phyloP scores from a whole-genome alignment of 148 eudicot species.

The Persicaria tinctoria region DNA sequence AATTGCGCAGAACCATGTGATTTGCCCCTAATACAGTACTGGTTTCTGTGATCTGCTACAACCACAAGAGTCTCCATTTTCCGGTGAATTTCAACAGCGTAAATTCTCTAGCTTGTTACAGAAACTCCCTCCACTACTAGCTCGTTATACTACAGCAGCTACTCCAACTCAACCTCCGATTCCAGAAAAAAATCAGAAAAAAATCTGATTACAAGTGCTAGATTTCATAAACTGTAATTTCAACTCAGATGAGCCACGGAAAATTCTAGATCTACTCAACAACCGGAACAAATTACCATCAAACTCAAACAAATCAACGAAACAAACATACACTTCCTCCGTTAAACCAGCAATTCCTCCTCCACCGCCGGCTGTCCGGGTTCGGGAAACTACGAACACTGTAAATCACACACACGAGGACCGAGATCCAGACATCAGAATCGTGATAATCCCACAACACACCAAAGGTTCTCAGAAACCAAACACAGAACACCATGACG shows the following conservation, averaged over 20 bases:
- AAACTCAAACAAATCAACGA: slow-evolving; percentile 4
- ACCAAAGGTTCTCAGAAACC: not conserved
- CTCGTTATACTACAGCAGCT: not conserved
- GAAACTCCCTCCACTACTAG: not conserved
- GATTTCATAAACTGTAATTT: slow-evolving; percentile 7
- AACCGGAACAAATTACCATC: slow-evolving; percentile 24
- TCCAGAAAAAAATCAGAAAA: not conserved
- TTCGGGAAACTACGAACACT: not conserved
- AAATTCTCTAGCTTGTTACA: not conserved
- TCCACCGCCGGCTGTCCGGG: not conserved
- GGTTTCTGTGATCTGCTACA: slow-evolving; percentile 41
- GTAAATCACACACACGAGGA: not conserved
- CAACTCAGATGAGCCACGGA: not conserved
- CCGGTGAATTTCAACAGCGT: not conserved
- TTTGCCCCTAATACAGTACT: slow-evolving; percentile 23
- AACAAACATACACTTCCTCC: not conserved
- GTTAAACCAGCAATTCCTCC: not conserved
- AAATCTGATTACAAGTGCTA: not conserved
- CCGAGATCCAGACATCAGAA: not conserved
- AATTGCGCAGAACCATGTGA: slow-evolving; percentile 22
- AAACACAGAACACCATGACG: not conserved
- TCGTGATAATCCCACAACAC: not conserved
- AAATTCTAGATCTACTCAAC: slow-evolving; percentile 27
- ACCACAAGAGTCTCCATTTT: slow-evolving; percentile 45
- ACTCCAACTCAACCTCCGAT: not conserved